These are phyloP conservation scores for Phenoliferia sp. DNA, from an alignment of 1,284 basidiomycete species.

Conservation along the genomic window DNA sequence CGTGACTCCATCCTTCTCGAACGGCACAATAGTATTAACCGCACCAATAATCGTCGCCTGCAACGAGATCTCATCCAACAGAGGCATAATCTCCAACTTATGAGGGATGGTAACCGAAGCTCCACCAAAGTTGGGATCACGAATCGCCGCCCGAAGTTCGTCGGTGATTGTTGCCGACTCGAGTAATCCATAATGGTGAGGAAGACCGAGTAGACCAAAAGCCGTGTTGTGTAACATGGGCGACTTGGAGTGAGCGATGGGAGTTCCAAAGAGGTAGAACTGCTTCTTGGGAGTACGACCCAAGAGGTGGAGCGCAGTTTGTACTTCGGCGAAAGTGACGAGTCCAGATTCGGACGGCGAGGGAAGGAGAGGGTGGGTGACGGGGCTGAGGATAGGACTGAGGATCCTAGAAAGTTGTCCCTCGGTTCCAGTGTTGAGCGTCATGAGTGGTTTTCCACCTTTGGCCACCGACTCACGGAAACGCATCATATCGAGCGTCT, in stretches of 20 bases:
- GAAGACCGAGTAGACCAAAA: constrained; percentile 74
- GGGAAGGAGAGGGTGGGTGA: constrained; percentile 81
- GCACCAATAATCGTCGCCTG: constrained; percentile 81
- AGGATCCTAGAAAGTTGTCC: constrained; percentile 88
- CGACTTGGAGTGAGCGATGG: constrained; percentile 84
- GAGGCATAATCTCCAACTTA: constrained; percentile 78
- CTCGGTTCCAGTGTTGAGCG: constrained; percentile 85
- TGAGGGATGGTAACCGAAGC: constrained; percentile 90
- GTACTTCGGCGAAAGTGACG: constrained; percentile 79
- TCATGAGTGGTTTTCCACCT: constrained; percentile 63
- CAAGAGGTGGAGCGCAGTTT: constrained; percentile 70
- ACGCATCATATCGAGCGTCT: constrained; percentile 73
- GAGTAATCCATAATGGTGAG: constrained; percentile 70
- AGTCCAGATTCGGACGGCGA: constrained; percentile 87
- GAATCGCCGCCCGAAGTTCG: constrained; percentile 59
- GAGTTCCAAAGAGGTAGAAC: constrained; percentile 84
- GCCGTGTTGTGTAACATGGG: constrained; percentile 90
- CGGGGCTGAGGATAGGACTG: constrained; percentile 78
- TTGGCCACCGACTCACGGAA: constrained; percentile 53
- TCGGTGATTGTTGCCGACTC: constrained; percentile 68
- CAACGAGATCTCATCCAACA: constrained; percentile 68
- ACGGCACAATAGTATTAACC: constrained; percentile 81
- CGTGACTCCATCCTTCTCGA: constrained; percentile 48
- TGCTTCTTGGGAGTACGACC: constrained; percentile 66
- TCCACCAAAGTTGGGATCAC: constrained; percentile 76